A percentile compares a stretch with the other conserved stretches of the same genome.
Conservation (phyloP, 1,284 basidiomycete genomes). For the Filobasidium uniguttulatum region DNA sequence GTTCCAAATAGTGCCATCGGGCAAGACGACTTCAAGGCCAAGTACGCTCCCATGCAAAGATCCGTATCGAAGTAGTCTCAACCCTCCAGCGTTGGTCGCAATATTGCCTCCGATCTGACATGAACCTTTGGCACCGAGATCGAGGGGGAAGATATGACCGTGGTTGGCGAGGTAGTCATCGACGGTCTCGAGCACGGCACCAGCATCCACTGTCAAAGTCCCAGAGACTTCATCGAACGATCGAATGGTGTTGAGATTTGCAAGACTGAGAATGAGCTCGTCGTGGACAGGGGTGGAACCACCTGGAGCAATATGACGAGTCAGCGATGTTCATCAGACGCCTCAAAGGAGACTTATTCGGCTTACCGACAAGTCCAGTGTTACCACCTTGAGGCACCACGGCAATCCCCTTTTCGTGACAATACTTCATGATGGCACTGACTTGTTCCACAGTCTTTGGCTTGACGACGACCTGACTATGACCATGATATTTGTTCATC, state of each 20-base stretch:
- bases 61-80: constrained; percentile 86
- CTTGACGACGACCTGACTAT: constrained; percentile 69
- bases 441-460: constrained; percentile 81
- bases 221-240: constrained; percentile 82
- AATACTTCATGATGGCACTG: constrained; percentile 72
- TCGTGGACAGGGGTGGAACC: constrained; percentile 82
- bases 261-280: constrained; percentile 74
- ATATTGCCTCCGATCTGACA: constrained; percentile 98
- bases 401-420: constrained; percentile 61
- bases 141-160: constrained; percentile 93
- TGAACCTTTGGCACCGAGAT: constrained; percentile 96
- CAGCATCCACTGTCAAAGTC: constrained; percentile 59
- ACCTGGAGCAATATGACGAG: constrained; percentile 38
- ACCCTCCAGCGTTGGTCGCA: constrained; percentile 92
- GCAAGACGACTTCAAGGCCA: constrained; percentile 92
- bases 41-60: constrained; percentile 90
- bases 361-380: constrained; percentile 76
- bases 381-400: constrained; percentile 97
- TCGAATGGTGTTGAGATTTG: constrained; percentile 71
- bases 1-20: constrained; percentile 89
- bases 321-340: neutral
- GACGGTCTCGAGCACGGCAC: constrained; percentile 83
- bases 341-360: constrained; percentile 19
- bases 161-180: constrained; percentile 75
- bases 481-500: constrained; percentile 91